Evolutionary conservation across 2,329 filamentous ascomycete species (phyloP).

Genomic region (Phialophora expanda): DNA sequence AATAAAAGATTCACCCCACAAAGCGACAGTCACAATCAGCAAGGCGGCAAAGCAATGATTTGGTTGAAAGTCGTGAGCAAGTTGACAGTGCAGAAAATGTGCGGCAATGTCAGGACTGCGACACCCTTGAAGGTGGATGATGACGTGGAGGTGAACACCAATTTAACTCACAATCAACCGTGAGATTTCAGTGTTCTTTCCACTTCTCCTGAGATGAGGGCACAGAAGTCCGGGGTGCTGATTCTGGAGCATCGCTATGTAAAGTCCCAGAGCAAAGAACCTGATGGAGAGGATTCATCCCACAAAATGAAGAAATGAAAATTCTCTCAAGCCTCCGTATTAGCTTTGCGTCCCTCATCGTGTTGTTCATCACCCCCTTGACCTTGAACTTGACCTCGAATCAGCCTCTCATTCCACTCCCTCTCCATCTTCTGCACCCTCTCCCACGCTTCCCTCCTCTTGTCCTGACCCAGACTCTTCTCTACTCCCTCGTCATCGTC

Average conservation of each 20-base stretch:
- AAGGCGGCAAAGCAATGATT: neutral
- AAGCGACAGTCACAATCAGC: neutral
- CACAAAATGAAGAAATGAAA: neutral
- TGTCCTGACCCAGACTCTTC: neutral
- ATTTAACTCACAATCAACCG: neutral
- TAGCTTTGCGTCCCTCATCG: neutral
- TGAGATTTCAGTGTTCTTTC: neutral
- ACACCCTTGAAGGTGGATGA: neutral
- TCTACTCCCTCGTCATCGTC: neutral
- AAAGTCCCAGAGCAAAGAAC: neutral
- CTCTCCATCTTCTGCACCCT: conserved; percentile 16
- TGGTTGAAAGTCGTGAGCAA: no score
- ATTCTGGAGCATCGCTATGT: neutral
- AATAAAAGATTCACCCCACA: neutral
- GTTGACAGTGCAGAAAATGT: neutral
- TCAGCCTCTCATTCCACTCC: conserved; percentile 18
- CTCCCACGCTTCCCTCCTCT: conserved; percentile 4
- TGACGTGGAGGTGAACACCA: neutral
- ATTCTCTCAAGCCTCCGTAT: neutral
- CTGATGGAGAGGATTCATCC: neutral
- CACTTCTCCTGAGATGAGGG: neutral
- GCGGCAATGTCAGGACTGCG: neutral
- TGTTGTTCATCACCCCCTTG: neutral
- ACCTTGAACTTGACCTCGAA: conserved; percentile 3
- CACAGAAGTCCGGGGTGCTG: neutral